These are phyloP conservation scores for Cnidoscolus chayamansa DNA, from an alignment of 441 rosid genomes.

Conservation along the genomic window DNA sequence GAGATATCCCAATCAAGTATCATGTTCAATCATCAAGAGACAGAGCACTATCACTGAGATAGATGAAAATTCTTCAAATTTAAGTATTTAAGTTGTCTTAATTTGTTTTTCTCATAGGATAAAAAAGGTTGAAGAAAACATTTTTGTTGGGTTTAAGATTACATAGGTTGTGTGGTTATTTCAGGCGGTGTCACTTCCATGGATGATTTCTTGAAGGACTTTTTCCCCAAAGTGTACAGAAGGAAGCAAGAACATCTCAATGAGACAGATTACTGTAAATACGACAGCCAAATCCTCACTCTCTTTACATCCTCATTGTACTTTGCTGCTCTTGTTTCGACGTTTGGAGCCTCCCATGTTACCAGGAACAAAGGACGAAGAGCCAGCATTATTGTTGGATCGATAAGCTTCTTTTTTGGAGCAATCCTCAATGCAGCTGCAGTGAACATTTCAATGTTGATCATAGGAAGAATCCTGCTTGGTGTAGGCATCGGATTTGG, in stretches of 20 bases:
- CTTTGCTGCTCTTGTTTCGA: slow-evolving; percentile 75
- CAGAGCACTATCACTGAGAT: background rate
- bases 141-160: background rate
- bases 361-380: slow-evolving; percentile 62
- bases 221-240: slow-evolving; percentile 66
- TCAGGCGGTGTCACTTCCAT: slow-evolving; percentile 93
- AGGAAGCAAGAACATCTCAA: slow-evolving; percentile 66
- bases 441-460: slow-evolving; percentile 59
- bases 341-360: slow-evolving; percentile 71
- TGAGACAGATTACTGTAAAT: slow-evolving; percentile 90
- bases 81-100: background rate
- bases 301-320: slow-evolving; percentile 85
- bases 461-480: slow-evolving; percentile 64
- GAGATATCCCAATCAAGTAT: too few relatives aligned
- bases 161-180: background rate
- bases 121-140: background rate
- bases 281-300: slow-evolving; percentile 71
- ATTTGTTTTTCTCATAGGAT: background rate
- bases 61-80: background rate
- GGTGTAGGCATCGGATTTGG: slow-evolving; percentile 88
- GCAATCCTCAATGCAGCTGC: slow-evolving; percentile 71
- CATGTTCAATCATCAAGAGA: background rate
- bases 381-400: slow-evolving; percentile 69
- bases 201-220: slow-evolving; percentile 85
- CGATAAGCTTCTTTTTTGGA: slow-evolving; percentile 74